A percentile compares a stretch with the other conserved stretches of the same genome.
These are phyloP conservation scores for Phaeosphaeriaceae sp. DNA, from an alignment of 2,329 filamentous ascomycete species.

Conservation along the genomic window DNA sequence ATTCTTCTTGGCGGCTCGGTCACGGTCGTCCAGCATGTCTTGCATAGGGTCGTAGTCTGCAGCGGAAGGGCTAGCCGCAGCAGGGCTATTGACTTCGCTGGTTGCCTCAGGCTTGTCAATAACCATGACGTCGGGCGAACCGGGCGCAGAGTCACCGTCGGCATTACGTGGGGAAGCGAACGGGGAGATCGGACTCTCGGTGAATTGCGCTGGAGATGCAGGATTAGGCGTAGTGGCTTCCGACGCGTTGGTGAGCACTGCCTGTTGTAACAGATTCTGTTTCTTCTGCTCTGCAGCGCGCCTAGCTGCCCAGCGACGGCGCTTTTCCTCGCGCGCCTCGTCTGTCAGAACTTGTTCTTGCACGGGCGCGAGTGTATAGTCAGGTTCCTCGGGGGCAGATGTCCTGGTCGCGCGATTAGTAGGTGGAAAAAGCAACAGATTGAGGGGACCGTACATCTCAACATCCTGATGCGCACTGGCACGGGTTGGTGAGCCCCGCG, in stretches of 20 bases:
- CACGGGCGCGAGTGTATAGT: conserved; percentile 21
- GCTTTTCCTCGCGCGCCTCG: conserved; percentile 44
- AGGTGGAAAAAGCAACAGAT: neutral
- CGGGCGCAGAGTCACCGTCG: conserved; percentile 46
- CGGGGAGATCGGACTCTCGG: conserved; percentile 45
- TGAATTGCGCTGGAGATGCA: conserved; percentile 45
- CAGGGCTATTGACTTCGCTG: conserved; percentile 40
- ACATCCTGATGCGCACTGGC: conserved; percentile 18
- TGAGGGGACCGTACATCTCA: conserved; percentile 22
- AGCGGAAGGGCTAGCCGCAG: conserved; percentile 78
- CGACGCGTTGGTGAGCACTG: conserved; percentile 68
- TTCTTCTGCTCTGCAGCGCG: conserved; percentile 58
- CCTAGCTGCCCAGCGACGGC: conserved; percentile 42
- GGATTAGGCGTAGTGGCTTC: conserved; percentile 63
- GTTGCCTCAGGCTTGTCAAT: conserved; percentile 51
- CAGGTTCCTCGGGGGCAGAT: conserved; percentile 22
- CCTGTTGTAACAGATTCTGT: conserved; percentile 71
- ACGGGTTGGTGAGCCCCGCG: conserved; percentile 2
- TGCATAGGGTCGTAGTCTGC: conserved; percentile 89
- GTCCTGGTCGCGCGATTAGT: conserved; percentile 14
- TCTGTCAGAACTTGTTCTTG: conserved; percentile 37
- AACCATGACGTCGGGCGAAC: conserved; percentile 48
- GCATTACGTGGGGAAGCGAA: conserved; percentile 47
- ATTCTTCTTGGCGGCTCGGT: conserved; percentile 69
- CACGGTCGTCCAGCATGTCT: conserved; percentile 85